A percentile compares a stretch with the other conserved stretches of the same genome.
Evolutionary conservation across 208 protist genomes (phyloP).

Genomic region (Acanthamoeba healyi): DNA sequence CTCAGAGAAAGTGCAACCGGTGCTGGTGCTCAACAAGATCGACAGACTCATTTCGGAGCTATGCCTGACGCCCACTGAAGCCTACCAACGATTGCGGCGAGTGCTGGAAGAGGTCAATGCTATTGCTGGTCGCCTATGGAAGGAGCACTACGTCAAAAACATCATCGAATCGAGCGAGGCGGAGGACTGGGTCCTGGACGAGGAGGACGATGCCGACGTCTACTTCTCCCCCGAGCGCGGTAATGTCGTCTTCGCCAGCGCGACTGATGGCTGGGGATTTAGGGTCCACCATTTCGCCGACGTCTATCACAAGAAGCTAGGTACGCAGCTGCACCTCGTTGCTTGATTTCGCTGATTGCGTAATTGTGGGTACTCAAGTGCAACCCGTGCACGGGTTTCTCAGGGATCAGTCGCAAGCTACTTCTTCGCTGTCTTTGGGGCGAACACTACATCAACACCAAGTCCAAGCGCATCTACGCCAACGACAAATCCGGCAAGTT

Average conservation of each 20-base stretch:
- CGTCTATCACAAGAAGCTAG: conserved; percentile 94
- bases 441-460: conserved; percentile 96
- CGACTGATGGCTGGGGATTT: conserved; percentile 95
- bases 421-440: conserved; percentile 96
- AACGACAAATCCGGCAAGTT: conserved; percentile 89
- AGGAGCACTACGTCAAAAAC: conserved; percentile 38
- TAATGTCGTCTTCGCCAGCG: conserved; percentile 98
- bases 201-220: conserved; percentile 89
- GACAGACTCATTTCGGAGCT: conserved; percentile 96
- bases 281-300: conserved; percentile 93
- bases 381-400: background rate
- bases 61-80: conserved; percentile 93
- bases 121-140: conserved; percentile 87
- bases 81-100: conserved; percentile 93
- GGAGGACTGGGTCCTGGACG: conserved; percentile 53
- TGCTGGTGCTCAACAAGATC: conserved; percentile 99
- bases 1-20: conserved; percentile 95
- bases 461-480: conserved; percentile 94
- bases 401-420: conserved; percentile 80
- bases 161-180: conserved; percentile 90
- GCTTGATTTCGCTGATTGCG: background rate
- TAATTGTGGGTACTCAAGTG: background rate
- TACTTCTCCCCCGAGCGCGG: conserved; percentile 97
- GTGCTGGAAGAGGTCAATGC: conserved; percentile 96
- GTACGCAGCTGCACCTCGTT: conserved; percentile 12